Conservation (phyloP, 768 basidiomycete genomes). For the Rhodotorula graminis region DNA sequence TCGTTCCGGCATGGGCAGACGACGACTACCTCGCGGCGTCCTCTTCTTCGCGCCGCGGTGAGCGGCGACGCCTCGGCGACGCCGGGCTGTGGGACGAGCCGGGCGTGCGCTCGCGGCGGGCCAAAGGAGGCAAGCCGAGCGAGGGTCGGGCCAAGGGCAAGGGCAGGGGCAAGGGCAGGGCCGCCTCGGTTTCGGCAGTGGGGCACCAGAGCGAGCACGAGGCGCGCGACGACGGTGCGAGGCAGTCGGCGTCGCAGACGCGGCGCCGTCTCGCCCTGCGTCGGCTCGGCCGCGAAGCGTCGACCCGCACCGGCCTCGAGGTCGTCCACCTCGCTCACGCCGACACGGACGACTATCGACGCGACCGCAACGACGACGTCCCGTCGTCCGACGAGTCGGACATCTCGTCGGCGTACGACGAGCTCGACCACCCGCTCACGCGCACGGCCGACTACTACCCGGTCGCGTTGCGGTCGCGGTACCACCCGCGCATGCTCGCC, state of each 20-base stretch:
- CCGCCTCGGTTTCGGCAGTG: neutral
- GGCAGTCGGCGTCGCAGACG: neutral
- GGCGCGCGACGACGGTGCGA: neutral
- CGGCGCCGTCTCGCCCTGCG: conserved; percentile 5
- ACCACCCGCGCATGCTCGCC: conserved; percentile 30
- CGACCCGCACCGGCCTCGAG: neutral
- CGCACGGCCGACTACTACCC: conserved; percentile 33
- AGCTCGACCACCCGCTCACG: neutral
- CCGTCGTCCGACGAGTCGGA: neutral
- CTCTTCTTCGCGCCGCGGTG: neutral
- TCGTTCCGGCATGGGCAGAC: conserved; percentile 14
- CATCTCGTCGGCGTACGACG: conserved; percentile 18
- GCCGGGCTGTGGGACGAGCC: neutral
- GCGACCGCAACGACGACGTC: too few species aligned
- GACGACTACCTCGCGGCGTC: neutral
- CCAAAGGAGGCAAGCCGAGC: neutral
- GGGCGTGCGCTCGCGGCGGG: neutral
- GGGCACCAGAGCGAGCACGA: conserved; percentile 4
- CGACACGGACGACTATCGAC: neutral
- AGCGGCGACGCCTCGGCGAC: neutral
- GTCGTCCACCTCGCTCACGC: neutral
- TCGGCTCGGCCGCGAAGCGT: conserved; percentile 12
- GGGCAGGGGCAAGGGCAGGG: conserved; percentile 6
- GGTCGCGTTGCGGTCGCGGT: conserved; percentile 21
- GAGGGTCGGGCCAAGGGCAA: neutral